Percentiles rank a stretch among this genome's conserved stretches.
phyloP scores from a whole-genome alignment of 306 rosid species.

The Cucumis melo region DNA sequence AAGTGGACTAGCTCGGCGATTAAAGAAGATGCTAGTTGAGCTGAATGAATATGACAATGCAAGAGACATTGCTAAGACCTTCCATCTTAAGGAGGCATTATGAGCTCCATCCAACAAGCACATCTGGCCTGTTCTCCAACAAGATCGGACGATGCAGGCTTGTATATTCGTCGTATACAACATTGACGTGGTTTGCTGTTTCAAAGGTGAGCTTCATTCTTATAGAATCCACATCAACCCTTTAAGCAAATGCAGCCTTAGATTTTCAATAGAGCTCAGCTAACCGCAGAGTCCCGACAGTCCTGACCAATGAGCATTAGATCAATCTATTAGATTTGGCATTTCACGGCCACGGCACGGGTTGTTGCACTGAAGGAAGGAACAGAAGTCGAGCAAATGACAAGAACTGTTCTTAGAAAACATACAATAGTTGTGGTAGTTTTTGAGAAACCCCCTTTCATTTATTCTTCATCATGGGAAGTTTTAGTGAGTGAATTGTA shows the following conservation, averaged over 20 bases:
- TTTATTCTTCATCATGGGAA: neutral
- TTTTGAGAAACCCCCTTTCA: neutral
- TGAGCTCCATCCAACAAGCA: slow-evolving; percentile 14
- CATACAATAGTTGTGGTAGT: neutral
- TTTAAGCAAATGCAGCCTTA: neutral
- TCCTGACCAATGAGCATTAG: neutral
- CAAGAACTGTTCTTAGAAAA: neutral
- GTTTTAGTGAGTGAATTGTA: neutral
- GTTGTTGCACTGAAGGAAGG: neutral
- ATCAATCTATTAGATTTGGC: neutral
- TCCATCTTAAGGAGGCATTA: slow-evolving; percentile 80
- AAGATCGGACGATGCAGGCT: neutral
- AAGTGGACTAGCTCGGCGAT: slow-evolving; percentile 61
- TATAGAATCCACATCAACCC: neutral
- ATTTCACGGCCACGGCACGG: neutral
- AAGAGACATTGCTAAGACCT: slow-evolving; percentile 57
- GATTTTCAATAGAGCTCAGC: neutral
- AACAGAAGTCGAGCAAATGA: neutral
- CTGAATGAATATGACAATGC: slow-evolving; percentile 81
- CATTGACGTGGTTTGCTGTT: neutral
- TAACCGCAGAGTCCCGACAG: neutral
- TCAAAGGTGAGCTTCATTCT: neutral
- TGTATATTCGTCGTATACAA: neutral
- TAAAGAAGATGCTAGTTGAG: slow-evolving; percentile 85
- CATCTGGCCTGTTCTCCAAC: neutral